Percentiles rank a stretch among this genome's conserved stretches.
phyloP scores from a whole-genome alignment of 106 monocot genomes.

The Vanilla planifolia region DNA sequence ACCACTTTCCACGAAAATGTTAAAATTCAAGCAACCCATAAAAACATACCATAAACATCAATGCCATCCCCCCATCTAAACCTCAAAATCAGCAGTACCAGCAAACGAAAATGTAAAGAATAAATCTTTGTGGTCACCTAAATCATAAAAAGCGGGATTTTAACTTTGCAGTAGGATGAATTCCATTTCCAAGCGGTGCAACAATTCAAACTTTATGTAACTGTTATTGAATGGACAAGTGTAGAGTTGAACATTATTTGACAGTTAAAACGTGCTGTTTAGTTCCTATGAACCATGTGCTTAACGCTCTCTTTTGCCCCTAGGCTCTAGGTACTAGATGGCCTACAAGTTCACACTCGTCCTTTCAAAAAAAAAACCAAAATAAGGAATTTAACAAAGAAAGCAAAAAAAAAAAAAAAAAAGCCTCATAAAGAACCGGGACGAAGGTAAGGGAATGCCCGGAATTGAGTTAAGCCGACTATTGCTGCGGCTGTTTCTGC shows the following conservation, averaged over 20 bases:
- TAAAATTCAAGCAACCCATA: no score
- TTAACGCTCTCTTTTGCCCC: neutral
- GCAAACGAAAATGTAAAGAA: neutral
- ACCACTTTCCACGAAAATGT: no score
- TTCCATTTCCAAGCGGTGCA: neutral
- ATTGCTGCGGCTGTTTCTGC: conserved; percentile 6
- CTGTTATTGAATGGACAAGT: neutral
- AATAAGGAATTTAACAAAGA: neutral
- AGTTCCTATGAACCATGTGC: neutral
- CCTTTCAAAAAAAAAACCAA: no score
- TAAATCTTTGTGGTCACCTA: neutral
- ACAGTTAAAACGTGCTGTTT: neutral
- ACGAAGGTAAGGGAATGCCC: neutral
- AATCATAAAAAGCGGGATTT: neutral
- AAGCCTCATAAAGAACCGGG: neutral
- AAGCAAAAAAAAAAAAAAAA: neutral
- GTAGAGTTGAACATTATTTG: neutral
- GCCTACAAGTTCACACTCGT: no score
- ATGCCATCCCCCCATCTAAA: neutral
- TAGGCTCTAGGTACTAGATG: neutral
- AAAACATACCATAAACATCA: no score
- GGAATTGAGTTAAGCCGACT: neutral
- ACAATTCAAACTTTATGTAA: neutral
- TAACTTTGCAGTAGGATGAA: neutral
- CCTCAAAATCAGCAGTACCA: neutral